phyloP scores from a whole-genome alignment of 2,329 filamentous ascomycete genomes.

The Aspergillus unguis region DNA sequence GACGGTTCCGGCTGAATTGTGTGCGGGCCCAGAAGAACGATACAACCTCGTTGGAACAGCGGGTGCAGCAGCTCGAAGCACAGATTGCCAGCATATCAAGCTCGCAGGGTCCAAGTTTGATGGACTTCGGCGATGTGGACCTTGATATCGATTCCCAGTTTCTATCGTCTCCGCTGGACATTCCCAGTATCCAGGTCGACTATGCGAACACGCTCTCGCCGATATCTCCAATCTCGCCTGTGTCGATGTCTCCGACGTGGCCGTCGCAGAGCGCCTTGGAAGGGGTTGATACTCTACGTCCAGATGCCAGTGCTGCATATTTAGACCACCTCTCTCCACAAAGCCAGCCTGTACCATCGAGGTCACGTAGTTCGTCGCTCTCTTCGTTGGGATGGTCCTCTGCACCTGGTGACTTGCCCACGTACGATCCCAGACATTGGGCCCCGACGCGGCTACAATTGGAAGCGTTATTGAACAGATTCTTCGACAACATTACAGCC shows the following conservation, averaged over 20 bases:
- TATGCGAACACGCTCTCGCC: conserved; percentile 3
- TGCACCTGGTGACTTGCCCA: not conserved
- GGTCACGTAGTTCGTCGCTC: conserved; percentile 13
- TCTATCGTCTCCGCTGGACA: conserved; percentile 1
- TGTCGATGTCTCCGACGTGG: not conserved
- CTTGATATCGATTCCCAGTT: too few species aligned
- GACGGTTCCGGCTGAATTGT: conserved; percentile 14
- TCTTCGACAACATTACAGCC: not conserved
- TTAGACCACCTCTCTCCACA: conserved; percentile 8
- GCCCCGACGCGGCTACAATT: conserved; percentile 8
- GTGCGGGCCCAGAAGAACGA: conserved; percentile 13
- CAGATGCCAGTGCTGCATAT: not conserved
- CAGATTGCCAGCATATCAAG: conserved; percentile 8
- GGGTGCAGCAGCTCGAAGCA: conserved; percentile 13
- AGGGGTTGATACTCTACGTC: not conserved
- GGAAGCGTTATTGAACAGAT: conserved; percentile 11
- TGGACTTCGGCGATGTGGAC: too few species aligned
- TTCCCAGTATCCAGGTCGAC: conserved; percentile 15
- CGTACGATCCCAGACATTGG: not conserved
- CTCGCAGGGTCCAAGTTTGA: not conserved
- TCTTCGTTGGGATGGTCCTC: conserved; percentile 7
- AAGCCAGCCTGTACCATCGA: not conserved
- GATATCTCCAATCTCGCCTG: not conserved
- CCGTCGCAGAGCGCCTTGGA: too few species aligned
- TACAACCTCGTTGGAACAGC: conserved; percentile 12